Evolutionary conservation across 2,329 filamentous ascomycete genomes (phyloP).

Genomic region (Zasmidium cellare): DNA sequence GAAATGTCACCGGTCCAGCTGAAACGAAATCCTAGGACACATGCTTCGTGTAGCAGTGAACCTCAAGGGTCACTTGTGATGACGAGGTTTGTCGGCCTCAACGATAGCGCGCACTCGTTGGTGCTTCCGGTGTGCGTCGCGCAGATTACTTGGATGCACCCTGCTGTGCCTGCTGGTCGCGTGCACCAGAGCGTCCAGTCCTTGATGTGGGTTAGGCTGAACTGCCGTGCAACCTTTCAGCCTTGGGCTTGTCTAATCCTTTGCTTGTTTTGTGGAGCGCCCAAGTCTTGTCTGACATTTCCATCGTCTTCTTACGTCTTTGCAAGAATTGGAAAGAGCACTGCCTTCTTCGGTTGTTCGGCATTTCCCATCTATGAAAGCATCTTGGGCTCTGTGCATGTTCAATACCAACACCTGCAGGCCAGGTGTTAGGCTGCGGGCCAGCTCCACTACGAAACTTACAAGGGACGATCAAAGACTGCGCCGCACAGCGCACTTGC

Average conservation of each 20-base stretch:
- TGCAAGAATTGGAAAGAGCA: not conserved
- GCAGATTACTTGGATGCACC: not conserved
- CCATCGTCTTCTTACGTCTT: not conserved
- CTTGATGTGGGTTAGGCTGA: not conserved
- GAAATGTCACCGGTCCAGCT: not conserved
- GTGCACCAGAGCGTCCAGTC: not conserved
- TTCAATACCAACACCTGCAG: constrained; percentile 1
- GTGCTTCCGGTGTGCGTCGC: not conserved
- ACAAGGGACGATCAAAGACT: constrained; percentile 1
- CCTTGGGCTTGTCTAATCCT: not conserved
- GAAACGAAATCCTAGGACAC: not conserved
- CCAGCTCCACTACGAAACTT: not conserved
- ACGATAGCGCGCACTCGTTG: not conserved
- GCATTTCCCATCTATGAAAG: not conserved
- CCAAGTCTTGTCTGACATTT: not conserved
- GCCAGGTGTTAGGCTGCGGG: constrained; percentile 4
- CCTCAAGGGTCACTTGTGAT: not conserved
- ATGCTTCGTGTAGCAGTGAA: not conserved
- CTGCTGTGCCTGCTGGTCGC: not conserved
- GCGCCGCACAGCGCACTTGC: not conserved
- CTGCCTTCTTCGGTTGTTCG: not conserved
- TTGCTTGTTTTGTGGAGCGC: constrained; percentile 2
- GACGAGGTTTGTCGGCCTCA: not conserved
- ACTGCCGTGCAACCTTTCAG: constrained; percentile 4
- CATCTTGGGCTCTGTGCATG: not conserved